A percentile compares a stretch with the other conserved stretches of the same genome.
phyloP scores from a whole-genome alignment of 495 filamentous ascomycete genomes.

The Neurospora sp. region DNA sequence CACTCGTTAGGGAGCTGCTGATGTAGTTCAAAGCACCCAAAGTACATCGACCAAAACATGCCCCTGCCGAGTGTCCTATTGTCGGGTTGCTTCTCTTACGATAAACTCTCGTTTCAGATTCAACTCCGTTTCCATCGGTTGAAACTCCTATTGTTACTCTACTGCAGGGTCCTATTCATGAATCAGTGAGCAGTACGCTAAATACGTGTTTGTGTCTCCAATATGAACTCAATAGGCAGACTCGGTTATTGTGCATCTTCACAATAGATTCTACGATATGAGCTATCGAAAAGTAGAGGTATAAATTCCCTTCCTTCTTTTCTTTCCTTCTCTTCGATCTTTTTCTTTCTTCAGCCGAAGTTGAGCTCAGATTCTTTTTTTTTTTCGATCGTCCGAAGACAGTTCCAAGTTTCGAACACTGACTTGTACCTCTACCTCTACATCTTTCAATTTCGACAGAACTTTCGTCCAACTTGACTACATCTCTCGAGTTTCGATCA shows the following conservation, averaged over 20 bases:
- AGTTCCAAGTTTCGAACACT: background rate
- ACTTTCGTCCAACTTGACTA: background rate
- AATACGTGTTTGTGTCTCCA: background rate
- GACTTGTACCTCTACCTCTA: background rate
- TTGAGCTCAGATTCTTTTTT: background rate
- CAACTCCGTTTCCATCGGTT: background rate
- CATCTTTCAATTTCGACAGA: background rate
- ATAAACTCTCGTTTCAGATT: background rate
- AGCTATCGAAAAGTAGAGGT: background rate
- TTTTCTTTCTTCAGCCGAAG: background rate
- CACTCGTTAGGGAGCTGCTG: too few species aligned
- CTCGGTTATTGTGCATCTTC: background rate
- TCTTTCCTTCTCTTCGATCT: background rate
- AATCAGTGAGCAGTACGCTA: background rate
- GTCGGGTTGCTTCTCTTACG: background rate
- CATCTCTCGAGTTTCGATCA: background rate
- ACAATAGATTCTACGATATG: background rate
- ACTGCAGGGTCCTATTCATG: background rate
- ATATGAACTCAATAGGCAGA: background rate
- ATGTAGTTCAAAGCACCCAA: too few species aligned
- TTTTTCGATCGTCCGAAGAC: background rate
- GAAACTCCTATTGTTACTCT: background rate
- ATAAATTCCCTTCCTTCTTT: background rate
- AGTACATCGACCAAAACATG: too few species aligned
- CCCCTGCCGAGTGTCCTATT: background rate